Base-by-base conservation (phyloP, 106 monocot genomes). In the Vanilla planifolia region DNA sequence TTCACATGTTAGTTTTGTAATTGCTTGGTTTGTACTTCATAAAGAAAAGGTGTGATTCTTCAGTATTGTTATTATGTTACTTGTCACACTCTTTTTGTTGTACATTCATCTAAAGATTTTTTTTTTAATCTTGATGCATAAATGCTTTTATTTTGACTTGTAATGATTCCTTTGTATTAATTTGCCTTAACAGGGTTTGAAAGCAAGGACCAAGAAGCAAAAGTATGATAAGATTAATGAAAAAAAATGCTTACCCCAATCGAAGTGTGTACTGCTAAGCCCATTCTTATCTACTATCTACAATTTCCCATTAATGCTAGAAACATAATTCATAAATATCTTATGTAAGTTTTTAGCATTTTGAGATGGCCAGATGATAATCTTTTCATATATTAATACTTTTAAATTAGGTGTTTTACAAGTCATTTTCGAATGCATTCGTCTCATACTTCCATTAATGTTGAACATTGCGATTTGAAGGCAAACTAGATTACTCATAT, bases 401-500 rank as follows among this genome's bases (percentile, higher is more conserved):
- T 48, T 13, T 17, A 22, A n/a, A 37, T 20, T 27, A 78, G 77
- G 72, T 63, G 3, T 57, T 78, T 19, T 78, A 72, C 72, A 78
- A 72, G 59, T 78, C 77, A 6, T 75, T 75, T 60, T 81, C 86
- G 45, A 46, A 71, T 20, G 78, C 81, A 69, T 86, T 86, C 72
- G 51, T 75, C 30, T 75, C 78, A 40, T 86, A 78, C 71, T 86
- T 86, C 37, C 78, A 86, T 43, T 86, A 75, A 43, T 86, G 81
- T 24, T 81, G 81, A 10, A 72, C 77, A 0, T 60, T 86, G 61
- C 37, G 69, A 3, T 86, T 86, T 60, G 86, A 81, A 11, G 81
- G 81, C 34, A 81, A 79, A 55, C 86, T 81, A 52, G 86, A 86
- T 69, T 86, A 86, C 44, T 55, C 77, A 44, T 81, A 81, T 59